Base-by-base conservation (phyloP, 805 yeast genomes). In the Candida stauntonica region DNA sequence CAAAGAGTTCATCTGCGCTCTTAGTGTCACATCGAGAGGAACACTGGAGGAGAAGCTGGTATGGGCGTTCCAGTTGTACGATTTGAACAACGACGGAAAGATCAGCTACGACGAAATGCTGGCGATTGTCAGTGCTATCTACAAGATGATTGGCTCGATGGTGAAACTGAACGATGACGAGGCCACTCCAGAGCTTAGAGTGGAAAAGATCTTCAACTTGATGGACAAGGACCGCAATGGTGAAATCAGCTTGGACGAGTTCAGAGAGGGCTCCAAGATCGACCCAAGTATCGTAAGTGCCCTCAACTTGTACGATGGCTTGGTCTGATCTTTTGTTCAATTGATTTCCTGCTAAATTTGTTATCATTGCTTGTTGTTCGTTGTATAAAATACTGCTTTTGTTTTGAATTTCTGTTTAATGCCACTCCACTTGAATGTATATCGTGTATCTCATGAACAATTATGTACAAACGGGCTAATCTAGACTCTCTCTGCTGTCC, bases 141-240 rank as follows among this genome's bases (percentile, higher is more conserved):
- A 93, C 61, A 85, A 84, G 61, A 89, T 93, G 98, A 83, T 91
- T 42, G 99, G 98, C 1, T 75, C 89, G 2, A 87, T 89, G 91
- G 95, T 89, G 42, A 79, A 79, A 45, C 69, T 88, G 36, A 85
- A 86, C 15, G 91, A 80, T 17, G 96, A 89, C 56, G 98, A 89
- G 52, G 76, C 79, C 31, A 88, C 98, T 0, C 98, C 99, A 0
- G 96, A 89, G 54, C 67, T 79, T 47, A 72, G 98, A 45, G 87
- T 86, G 2, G 73, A 77, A 36, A 91, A 88, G 67, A 79, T 91
- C 29, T 91, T 94, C 64, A 69, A 62, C 27, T 62, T 77, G 36
- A 72, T 87, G 75, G 86, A 81, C 47, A 83, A 86, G 56, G 77
- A 83, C 54, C 64, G 70, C 35, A 78, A 83, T 48, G 81, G 78